Conservation (phyloP, 768 basidiomycete species). For the Russula emetica region DNA sequence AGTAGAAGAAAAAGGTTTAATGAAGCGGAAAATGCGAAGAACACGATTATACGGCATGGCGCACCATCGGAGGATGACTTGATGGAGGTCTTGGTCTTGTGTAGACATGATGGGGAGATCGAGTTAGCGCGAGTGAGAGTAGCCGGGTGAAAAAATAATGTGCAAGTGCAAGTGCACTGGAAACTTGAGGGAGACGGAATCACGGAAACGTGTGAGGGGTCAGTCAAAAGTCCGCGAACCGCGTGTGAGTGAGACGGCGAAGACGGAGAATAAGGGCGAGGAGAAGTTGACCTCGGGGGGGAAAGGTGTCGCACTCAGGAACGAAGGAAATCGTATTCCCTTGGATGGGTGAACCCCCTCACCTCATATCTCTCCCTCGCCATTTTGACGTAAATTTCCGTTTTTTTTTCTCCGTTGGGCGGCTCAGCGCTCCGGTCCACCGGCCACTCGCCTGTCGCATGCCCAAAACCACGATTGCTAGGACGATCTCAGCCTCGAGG, state of each 20-base stretch:
- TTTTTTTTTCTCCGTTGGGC: neutral
- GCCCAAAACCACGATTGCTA: no score
- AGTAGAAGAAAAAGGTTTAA: neutral
- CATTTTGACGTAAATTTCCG: conserved; percentile 14
- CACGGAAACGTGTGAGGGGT: conserved; percentile 11
- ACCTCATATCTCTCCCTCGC: neutral
- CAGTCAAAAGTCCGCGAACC: neutral
- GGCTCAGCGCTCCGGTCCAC: neutral
- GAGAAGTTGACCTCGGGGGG: neutral
- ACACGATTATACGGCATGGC: conserved; percentile 22
- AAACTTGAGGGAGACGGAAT: neutral
- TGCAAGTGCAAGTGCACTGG: neutral
- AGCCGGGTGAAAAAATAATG: neutral
- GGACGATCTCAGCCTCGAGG: neutral
- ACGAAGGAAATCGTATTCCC: neutral
- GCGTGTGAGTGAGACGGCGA: neutral
- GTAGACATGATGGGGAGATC: conserved; percentile 19
- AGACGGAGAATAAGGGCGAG: neutral
- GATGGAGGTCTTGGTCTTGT: conserved; percentile 24
- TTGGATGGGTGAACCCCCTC: neutral
- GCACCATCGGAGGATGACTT: conserved; percentile 22
- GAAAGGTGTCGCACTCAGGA: conserved; percentile 3
- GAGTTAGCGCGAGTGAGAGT: neutral
- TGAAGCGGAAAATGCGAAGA: neutral
- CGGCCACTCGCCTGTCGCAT: no score